Evolutionary conservation across 805 yeast species (phyloP).

Genomic region (Schizosaccharomyces octosporus): DNA sequence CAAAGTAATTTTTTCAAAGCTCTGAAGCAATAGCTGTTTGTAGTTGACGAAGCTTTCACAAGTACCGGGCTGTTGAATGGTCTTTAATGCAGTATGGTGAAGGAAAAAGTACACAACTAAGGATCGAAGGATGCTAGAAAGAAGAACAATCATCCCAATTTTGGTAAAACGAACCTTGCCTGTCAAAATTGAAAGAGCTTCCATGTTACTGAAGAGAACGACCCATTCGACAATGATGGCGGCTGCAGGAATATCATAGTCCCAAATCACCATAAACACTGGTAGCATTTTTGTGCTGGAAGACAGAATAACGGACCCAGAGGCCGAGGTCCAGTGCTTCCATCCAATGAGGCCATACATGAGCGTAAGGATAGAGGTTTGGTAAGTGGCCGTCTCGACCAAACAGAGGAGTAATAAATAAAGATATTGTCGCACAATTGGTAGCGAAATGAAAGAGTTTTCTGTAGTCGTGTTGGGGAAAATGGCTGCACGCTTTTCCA

Average conservation of each 20-base stretch:
- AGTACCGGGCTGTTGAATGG: not conserved
- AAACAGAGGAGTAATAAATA: constrained; percentile 16
- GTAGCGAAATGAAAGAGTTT: not conserved
- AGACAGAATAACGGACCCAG: constrained; percentile 49
- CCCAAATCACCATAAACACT: constrained; percentile 86
- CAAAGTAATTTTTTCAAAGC: not conserved
- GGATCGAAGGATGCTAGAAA: not conserved
- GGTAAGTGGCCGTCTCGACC: constrained; percentile 14
- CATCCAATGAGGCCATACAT: constrained; percentile 15
- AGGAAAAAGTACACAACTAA: not conserved
- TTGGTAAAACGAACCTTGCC: not conserved
- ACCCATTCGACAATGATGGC: constrained; percentile 33
- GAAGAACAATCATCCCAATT: not conserved
- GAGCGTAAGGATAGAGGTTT: constrained; percentile 16
- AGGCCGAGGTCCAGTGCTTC: constrained; percentile 22
- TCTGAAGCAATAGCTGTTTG: not conserved
- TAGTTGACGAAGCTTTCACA: not conserved
- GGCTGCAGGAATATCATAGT: constrained; percentile 60
- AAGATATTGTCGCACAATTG: constrained; percentile 13
- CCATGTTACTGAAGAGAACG: constrained; percentile 38
- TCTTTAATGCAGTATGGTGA: not conserved
- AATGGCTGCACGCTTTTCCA: not conserved
- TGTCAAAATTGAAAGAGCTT: constrained; percentile 20
- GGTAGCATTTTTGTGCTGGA: constrained; percentile 69
- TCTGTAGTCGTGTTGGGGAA: not conserved